Base-by-base conservation (phyloP, 192 early-diverging fungal species). In the Rhizoclosmatium sp. region DNA sequence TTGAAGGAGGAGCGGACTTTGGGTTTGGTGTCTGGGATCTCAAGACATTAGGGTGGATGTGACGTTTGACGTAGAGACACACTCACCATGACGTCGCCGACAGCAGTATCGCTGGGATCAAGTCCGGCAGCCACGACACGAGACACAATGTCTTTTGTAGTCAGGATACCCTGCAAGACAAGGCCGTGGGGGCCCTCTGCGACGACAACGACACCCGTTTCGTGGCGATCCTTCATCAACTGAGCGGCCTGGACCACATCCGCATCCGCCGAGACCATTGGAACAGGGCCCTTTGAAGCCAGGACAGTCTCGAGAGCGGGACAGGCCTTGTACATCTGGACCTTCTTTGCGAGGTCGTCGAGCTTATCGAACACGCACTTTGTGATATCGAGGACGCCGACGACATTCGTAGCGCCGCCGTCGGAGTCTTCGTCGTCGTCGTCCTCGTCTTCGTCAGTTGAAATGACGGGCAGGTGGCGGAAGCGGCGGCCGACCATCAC, bases 31-130 rank as follows among this genome's bases (percentile, higher is more conserved):
- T 89, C 87, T 86, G 66, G 4, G 46, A 65, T 21, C 4, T 46
- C 23, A 69, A 54, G 16, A 0, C 9, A 16, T 54, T 54, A 54
- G 16, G 51, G 5, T 54, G 51, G 51, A 16, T 12, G 41, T 16
- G 59, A 79, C 31, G 47, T 16, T 14, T 0, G 21, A 81, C 72
- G 48, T 21, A 31, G 51, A 64, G 10, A 2, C 2, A 21, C 9
- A 76, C 74, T 10, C 76, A 88, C 87, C 98, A 99, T 99, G 19
- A 99, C 96, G 77, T 94, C 92, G 40, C 94, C 93, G 42, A 99
- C 96, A 65, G 92, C 91, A 80, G 96, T 97, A 41, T 91, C 95
- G 65, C 87, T 87, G 74, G 98, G 95, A 80, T 95, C 93, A 65
- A 98, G 84, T 19, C 93, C 75, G 4, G 85, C 85, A 40, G 85